Base-by-base conservation (phyloP, 257 asterid species). In the Avicennia marina region DNA sequence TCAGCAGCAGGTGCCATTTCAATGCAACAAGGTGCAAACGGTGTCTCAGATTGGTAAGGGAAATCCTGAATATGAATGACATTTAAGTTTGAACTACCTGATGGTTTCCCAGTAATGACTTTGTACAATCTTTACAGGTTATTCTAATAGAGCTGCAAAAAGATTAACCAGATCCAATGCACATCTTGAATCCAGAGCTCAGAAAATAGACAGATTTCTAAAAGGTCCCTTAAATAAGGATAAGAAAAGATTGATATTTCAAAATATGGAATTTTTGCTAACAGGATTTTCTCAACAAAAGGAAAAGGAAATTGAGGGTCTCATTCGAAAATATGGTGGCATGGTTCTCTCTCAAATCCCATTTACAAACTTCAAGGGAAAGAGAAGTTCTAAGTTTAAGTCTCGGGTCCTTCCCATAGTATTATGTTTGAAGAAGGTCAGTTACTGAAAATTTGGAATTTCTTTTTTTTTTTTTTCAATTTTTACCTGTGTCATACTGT, bases 291-390 rank as follows among this genome's bases (percentile, higher is more conserved):
- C 93, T 58, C 64, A 60, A 59, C 71, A 53, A 52, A 85, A 77
- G 76, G 87, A 84, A 72, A 78, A 66, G 81, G 84, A 82, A 69
- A 65, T 82, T 46, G 87, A 77, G 62, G 77, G 74, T 64, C 77
- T 82, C 27, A 78, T 87, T 47, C 80, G 78, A 56, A 76, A 70
- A 42, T 68, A 76, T 53, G 94, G 96, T 66, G 96, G 96, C 63
- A 34, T 66, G 36, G 72, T 80, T 67, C 81, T 87, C 56, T 64
- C 93, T 53, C 87, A 85, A 69, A 69, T 80, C 38, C 96, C 96
- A 17, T 51, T 72, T 42, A 56, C 64, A 66, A 74, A 58, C 66
- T 69, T 59, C 13, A 69, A 73, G 68, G 75, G 72, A 77, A 85
- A 75, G 73, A 76, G 75, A 66, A 66, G 72, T 46, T 72, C 71